A percentile compares a stretch with the other conserved stretches of the same genome.
phyloP scores from a whole-genome alignment of 306 rosid species.

The Ceratonia siliqua region DNA sequence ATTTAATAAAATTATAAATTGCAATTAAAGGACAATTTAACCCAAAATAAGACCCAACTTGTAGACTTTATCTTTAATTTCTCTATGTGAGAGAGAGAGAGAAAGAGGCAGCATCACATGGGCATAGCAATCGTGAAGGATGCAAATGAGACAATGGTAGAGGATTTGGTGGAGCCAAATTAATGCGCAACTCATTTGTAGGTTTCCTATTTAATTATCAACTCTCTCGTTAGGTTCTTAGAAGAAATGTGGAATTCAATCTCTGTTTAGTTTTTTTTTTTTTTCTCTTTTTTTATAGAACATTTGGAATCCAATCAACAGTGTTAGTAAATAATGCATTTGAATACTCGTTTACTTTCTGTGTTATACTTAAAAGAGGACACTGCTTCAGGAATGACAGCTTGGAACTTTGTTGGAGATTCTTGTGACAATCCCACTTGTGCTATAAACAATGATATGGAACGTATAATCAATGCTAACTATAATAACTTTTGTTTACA shows the following conservation, averaged over 20 bases:
- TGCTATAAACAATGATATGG: not conserved
- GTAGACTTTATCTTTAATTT: constrained; percentile 29
- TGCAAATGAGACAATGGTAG: constrained; percentile 93
- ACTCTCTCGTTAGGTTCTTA: constrained; percentile 26
- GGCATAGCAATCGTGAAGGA: constrained; percentile 82
- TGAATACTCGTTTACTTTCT: not conserved
- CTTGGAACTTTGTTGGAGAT: constrained; percentile 44
- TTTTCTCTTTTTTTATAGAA: not conserved
- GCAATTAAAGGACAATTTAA: not conserved
- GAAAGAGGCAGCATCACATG: constrained; percentile 92
- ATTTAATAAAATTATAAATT: constrained; percentile 17
- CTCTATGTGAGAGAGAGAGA: not conserved
- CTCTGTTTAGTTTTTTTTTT: not conserved
- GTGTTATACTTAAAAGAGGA: not conserved
- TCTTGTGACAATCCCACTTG: constrained; percentile 37
- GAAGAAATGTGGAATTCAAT: constrained; percentile 30
- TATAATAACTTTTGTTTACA: too few species aligned
- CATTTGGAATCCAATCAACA: constrained; percentile 16
- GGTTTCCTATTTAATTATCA: constrained; percentile 48
- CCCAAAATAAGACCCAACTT: too few species aligned
- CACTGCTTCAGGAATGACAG: constrained; percentile 31
- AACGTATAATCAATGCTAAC: not conserved
- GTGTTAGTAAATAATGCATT: constrained; percentile 18
- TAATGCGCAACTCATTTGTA: constrained; percentile 73
- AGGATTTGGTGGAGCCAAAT: constrained; percentile 96